Evolutionary conservation across 2,329 filamentous ascomycete genomes (phyloP), one percentile per base, ranked within the genome.

Genomic region (Curvularia eragrostidis): DNA sequence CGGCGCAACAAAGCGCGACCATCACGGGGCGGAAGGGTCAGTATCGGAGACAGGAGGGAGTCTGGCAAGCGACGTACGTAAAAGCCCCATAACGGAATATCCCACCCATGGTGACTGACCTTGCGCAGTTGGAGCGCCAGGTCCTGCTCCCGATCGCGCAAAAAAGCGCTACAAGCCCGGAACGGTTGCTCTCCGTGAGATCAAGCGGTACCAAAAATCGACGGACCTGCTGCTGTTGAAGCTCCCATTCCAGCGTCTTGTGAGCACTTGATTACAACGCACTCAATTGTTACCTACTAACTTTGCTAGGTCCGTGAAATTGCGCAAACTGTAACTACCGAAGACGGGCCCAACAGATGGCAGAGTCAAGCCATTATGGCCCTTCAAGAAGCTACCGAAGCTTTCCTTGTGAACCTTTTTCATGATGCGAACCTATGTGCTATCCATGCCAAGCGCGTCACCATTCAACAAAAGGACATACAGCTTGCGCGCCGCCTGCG

Each of bases 371-470:
- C 95, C 79, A 97, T 99, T 78, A 91, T 92, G 76, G 95, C 95
- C 67, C 89, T 99, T 39, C 94, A 99, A 84, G 95, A 99, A 86
- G 97, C 95, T 54, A 93, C 97, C 68, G 95, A 99, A 85, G 96
- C 95, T 2, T 98, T 97, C 84, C 90, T 99, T 75, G 93, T 98
- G 81, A 96, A 93, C 43, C 89, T 98, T 67, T 98, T 98, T 74
- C 93, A 98, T 82, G 94, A 98, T 79, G 97, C 94, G 83, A 98
- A 98, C 85, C 84, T 97, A 52, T 98, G 94, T 83, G 94, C 95
- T 77, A 97, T 98, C 81, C 95, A 98, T 83, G 94, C 95, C 82
- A 98, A 98, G 89, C 93, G 95, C 84, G 95, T 98, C 77, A 98
- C 94, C 76, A 98, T 98, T 82, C 94, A 94, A 82, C 89, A 89